Evolutionary conservation across 148 eudicot species (phyloP), one percentile per base, ranked within the genome.

Genomic region (Agrostemma githago): DNA sequence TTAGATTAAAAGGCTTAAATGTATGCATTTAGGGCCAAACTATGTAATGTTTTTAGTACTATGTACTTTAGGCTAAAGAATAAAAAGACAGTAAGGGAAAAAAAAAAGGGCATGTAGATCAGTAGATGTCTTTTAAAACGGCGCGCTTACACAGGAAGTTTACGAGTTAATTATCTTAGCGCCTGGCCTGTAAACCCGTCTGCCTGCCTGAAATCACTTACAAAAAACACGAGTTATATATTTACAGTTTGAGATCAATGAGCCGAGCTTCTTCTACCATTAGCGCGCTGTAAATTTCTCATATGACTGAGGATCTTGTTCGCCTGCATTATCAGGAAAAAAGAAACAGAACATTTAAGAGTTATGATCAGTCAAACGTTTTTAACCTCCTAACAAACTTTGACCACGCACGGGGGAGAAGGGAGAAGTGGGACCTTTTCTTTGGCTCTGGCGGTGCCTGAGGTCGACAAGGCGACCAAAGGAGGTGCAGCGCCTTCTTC

Each of bases 401-500:
- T n/a, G n/a, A n/a, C n/a, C n/a, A n/a, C n/a, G 34, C 34, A 26
- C 34, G 34, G 34, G 34, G 34, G 34, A 1, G 34, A 1, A 26
- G 34, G 34, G 34, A 1, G 34, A 26, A 26, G 34, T 26, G 34
- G 34, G 77, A 96, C 99, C 85, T 96, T 96, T 77, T 90, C 97
- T 78, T 81, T 87, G 68, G 91, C 98, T 79, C 98, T 82, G 3
- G 93, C 77, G 16, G 92, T 96, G 65, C 99, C 99, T 8, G 94
- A 84, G 73, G 80, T 92, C n/a, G 90, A 84, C 79, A 96, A 81
- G n/a, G 84, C 86, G 66, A 90, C 92, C 62, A 96, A 80, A 48
- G 97, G 91, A 0, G 99, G 99, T 62, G 89, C 83, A 75, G 87
- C 98, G 34, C 93, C 98, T 85, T 94, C 93, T 66, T 86, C 89